These are phyloP conservation scores for Penicillium coprophilum DNA, from an alignment of 495 filamentous ascomycete species.

Conservation along the genomic window DNA sequence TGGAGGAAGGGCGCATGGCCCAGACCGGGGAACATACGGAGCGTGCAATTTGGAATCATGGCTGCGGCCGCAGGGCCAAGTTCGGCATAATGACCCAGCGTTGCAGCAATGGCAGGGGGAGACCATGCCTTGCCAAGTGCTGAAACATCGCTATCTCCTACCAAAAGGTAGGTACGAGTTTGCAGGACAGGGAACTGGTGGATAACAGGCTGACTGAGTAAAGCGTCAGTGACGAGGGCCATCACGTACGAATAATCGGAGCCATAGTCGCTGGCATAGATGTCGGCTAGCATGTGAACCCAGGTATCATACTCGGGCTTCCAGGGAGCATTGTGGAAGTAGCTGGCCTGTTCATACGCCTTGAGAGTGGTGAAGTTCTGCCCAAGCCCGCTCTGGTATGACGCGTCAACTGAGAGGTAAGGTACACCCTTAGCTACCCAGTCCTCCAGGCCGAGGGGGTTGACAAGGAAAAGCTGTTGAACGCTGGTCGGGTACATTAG, in stretches of 20 bases:
- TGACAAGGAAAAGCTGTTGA: slow-evolving; percentile 19
- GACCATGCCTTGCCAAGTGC: slow-evolving; percentile 17
- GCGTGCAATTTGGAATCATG: slow-evolving; percentile 14
- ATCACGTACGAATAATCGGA: slow-evolving; percentile 18
- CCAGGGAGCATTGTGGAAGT: slow-evolving; percentile 17
- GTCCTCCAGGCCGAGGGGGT: slow-evolving; percentile 18
- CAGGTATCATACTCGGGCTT: slow-evolving; percentile 19
- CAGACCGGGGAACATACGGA: slow-evolving; percentile 21
- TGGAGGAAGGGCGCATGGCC: slow-evolving; percentile 23
- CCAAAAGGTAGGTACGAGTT: slow-evolving; percentile 15
- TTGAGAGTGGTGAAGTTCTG: slow-evolving; percentile 14
- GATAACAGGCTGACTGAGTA: slow-evolving; percentile 1
- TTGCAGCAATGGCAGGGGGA: slow-evolving; percentile 7
- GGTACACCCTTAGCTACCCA: slow-evolving; percentile 20
- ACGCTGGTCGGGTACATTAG: slow-evolving; percentile 18
- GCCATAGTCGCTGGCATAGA: slow-evolving; percentile 16
- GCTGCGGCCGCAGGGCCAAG: slow-evolving; percentile 21
- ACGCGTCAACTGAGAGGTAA: slow-evolving; percentile 9
- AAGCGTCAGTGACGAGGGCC: slow-evolving; percentile 13
- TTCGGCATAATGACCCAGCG: slow-evolving; percentile 11
- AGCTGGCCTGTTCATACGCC: slow-evolving; percentile 15
- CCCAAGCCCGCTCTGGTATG: slow-evolving; percentile 11
- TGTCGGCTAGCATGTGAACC: slow-evolving; percentile 18
- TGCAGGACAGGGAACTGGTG: slow-evolving; percentile 3
- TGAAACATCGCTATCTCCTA: slow-evolving; percentile 11